Evolutionary conservation across 495 filamentous ascomycete genomes (phyloP).

Genomic region (Xylaria venustula): DNA sequence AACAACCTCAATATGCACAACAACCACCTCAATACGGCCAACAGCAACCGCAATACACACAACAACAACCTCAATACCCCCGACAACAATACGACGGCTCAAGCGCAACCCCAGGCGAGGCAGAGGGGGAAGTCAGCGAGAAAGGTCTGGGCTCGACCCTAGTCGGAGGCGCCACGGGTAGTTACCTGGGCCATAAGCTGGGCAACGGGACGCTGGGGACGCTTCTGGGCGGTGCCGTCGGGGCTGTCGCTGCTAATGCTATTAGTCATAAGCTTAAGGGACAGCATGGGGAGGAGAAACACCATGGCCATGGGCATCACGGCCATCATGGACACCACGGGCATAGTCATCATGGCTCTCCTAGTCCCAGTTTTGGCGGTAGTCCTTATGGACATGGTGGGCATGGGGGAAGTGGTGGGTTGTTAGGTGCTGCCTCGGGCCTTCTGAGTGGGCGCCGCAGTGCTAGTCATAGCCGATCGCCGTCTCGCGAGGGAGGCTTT

Average conservation of each 20-base stretch:
- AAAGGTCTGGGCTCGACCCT: constrained; percentile 57
- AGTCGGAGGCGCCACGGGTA: constrained; percentile 52
- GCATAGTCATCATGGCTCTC: constrained; percentile 17
- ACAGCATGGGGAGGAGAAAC: background rate
- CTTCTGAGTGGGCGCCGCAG: background rate
- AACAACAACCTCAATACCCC: too few species aligned
- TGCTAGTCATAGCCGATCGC: background rate
- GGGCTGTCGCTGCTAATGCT: constrained; percentile 57
- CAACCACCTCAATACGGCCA: too few species aligned
- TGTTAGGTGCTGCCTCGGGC: background rate
- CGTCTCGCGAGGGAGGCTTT: background rate
- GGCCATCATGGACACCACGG: constrained; percentile 12
- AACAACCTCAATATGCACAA: too few species aligned
- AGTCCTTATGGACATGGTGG: background rate
- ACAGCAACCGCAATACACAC: constrained; percentile 20
- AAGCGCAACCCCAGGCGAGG: constrained; percentile 10
- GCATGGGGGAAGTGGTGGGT: background rate
- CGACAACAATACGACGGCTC: too few species aligned
- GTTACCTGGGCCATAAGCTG: constrained; percentile 46
- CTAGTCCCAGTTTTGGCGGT: too few species aligned
- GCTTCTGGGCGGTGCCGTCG: constrained; percentile 48
- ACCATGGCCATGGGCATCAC: constrained; percentile 16
- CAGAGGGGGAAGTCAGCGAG: constrained; percentile 48
- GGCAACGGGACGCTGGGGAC: constrained; percentile 51
- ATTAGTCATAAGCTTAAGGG: constrained; percentile 47